A percentile compares a stretch with the other conserved stretches of the same genome.
Conservation (phyloP, 169 alveolate species). For the Eimeria maxima region DNA sequence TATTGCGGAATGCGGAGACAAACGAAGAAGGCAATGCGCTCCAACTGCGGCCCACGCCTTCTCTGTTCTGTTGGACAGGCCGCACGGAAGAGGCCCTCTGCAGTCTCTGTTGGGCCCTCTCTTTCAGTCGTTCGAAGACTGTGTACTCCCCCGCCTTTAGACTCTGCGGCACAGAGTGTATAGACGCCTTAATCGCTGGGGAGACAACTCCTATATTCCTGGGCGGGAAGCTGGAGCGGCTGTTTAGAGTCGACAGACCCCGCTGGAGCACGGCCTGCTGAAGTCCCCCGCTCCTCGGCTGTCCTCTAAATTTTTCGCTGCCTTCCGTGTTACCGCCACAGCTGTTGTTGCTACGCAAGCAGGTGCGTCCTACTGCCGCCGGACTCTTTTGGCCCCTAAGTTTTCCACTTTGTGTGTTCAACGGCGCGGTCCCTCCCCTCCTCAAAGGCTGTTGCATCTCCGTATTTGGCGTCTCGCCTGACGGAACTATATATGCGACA, state of each 20-base stretch:
- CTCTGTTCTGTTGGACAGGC: slow-evolving; percentile 22
- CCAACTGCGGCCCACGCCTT: slow-evolving; percentile 29
- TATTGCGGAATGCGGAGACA: background rate
- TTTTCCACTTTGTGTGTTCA: background rate
- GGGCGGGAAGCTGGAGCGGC: slow-evolving; percentile 77
- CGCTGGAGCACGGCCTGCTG: background rate
- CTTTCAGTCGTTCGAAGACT: slow-evolving; percentile 25
- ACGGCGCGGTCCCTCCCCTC: background rate
- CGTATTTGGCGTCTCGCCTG: background rate
- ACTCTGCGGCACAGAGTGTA: slow-evolving; percentile 52
- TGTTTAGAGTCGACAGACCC: background rate
- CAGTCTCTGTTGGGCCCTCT: slow-evolving; percentile 55
- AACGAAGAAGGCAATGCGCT: background rate
- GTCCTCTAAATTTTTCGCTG: background rate
- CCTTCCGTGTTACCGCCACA: background rate
- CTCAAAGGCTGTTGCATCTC: background rate
- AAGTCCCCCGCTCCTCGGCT: background rate
- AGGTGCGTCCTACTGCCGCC: background rate
- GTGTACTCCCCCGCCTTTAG: slow-evolving; percentile 42
- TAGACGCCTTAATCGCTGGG: slow-evolving; percentile 49
- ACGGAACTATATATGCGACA: slow-evolving; percentile 84
- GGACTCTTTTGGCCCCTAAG: background rate
- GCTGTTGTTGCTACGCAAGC: background rate
- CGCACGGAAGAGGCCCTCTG: slow-evolving; percentile 35
- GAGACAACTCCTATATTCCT: slow-evolving; percentile 18